A percentile compares a stretch with the other conserved stretches of the same genome.
These are phyloP conservation scores for Pythium dissotocum DNA, from an alignment of 352 stramenopile species.

Conservation along the genomic window DNA sequence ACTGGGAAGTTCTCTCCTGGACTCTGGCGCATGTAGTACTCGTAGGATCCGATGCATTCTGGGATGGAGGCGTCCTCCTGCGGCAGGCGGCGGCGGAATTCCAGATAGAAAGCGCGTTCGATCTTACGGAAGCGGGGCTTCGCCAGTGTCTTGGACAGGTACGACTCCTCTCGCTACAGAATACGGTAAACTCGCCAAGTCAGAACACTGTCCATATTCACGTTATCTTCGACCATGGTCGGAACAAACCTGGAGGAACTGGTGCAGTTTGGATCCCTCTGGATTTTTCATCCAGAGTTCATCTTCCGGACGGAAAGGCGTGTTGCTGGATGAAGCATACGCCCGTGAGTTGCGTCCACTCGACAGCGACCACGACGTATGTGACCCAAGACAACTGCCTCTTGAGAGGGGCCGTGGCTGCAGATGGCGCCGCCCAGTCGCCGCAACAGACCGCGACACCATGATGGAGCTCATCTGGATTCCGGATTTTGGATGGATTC, in stretches of 20 bases:
- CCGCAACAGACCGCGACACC: too few relatives aligned
- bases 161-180: conserved; percentile 48
- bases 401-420: not conserved
- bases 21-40: conserved; percentile 73
- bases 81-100: conserved; percentile 63
- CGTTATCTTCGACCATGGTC: not conserved
- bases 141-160: conserved; percentile 48
- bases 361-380: not conserved
- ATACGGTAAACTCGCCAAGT: not conserved
- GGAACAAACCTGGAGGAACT: conserved; percentile 59
- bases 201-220: not conserved
- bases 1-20: conserved; percentile 73
- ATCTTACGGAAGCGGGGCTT: conserved; percentile 60
- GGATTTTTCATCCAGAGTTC: conserved; percentile 55
- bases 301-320: not conserved
- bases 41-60: conserved; percentile 69
- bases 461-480: not conserved
- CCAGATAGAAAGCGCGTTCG: conserved; percentile 63
- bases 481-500: not conserved
- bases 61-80: conserved; percentile 71
- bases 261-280: conserved; percentile 43
- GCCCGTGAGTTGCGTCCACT: not conserved
- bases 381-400: not conserved
- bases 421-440: not conserved
- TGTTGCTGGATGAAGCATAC: not conserved